Conservation (phyloP, 2,329 filamentous ascomycete genomes). For the Didymellaceae sp. region DNA sequence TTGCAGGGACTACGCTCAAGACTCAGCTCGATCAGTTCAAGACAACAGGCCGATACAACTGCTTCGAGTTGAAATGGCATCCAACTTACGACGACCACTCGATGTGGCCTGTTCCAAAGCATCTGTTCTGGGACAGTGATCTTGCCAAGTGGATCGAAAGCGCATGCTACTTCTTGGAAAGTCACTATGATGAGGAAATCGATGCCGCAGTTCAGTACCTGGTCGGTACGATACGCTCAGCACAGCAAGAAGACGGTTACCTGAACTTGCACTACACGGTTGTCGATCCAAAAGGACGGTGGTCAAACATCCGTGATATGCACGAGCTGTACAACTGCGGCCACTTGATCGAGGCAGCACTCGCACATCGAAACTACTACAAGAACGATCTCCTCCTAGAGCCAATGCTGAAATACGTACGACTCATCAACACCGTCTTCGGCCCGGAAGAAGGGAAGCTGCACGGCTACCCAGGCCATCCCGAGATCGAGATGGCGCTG, state of each 20-base stretch:
- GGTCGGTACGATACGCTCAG: slow-evolving; percentile 63
- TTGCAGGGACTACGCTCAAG: slow-evolving; percentile 14
- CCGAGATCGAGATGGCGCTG: slow-evolving; percentile 61
- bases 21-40: slow-evolving; percentile 20
- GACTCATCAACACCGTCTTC: slow-evolving; percentile 59
- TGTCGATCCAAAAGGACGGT: slow-evolving; percentile 62
- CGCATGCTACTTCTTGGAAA: slow-evolving; percentile 62
- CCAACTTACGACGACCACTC: slow-evolving; percentile 59
- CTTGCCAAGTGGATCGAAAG: slow-evolving; percentile 69
- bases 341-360: slow-evolving; percentile 61
- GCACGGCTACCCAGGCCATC: slow-evolving; percentile 67
- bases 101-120: slow-evolving; percentile 63
- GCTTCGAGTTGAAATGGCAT: slow-evolving; percentile 65
- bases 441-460: slow-evolving; percentile 58
- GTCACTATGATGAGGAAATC: slow-evolving; percentile 54
- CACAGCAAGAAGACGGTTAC: slow-evolving; percentile 67
- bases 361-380: slow-evolving; percentile 53
- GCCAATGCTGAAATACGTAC: slow-evolving; percentile 62
- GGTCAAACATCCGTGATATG: slow-evolving; percentile 66
- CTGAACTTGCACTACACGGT: slow-evolving; percentile 69
- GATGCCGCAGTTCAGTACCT: slow-evolving; percentile 61
- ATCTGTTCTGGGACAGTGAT: slow-evolving; percentile 66
- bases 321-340: slow-evolving; percentile 68
- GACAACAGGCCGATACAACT: slow-evolving; percentile 49
- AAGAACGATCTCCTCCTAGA: slow-evolving; percentile 59